phyloP scores from a whole-genome alignment of 257 asterid genomes.

The Leonotis leonurus region DNA sequence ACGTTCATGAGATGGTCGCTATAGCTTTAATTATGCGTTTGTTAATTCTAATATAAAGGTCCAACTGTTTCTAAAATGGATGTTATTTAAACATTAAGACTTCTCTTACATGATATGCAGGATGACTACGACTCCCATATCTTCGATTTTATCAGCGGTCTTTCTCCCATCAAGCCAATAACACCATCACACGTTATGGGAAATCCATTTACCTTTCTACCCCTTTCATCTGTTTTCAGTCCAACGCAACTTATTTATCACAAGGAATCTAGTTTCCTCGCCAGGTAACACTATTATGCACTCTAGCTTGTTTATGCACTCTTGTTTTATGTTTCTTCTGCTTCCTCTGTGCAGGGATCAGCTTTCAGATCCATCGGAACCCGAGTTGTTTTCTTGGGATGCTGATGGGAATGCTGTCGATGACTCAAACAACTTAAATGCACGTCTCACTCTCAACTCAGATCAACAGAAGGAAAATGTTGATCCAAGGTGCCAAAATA shows the following conservation, averaged over 20 bases:
- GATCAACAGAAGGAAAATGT: constrained; percentile 36
- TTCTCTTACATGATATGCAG: constrained; percentile 31
- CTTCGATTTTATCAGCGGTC: constrained; percentile 61
- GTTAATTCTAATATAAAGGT: background rate
- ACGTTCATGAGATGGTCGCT: background rate
- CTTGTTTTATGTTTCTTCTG: background rate
- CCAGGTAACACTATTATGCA: constrained; percentile 38
- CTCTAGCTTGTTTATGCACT: background rate
- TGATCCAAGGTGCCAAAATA: constrained; percentile 29
- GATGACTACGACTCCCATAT: constrained; percentile 91
- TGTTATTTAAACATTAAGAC: background rate
- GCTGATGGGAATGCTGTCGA: constrained; percentile 24
- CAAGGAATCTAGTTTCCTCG: constrained; percentile 49
- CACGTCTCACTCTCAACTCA: constrained; percentile 13
- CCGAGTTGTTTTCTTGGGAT: constrained; percentile 77
- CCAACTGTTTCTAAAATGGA: background rate
- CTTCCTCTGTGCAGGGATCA: constrained; percentile 48
- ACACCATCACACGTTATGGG: constrained; percentile 45
- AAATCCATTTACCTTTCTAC: constrained; percentile 51
- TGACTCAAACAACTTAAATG: constrained; percentile 17
- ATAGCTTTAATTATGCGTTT: background rate
- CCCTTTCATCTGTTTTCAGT: constrained; percentile 71
- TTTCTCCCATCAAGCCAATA: constrained; percentile 75
- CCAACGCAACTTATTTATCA: constrained; percentile 62
- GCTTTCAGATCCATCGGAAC: constrained; percentile 62